Base-by-base conservation (phyloP, 2,329 filamentous ascomycete genomes). In the Neoarthrinium moseri region DNA sequence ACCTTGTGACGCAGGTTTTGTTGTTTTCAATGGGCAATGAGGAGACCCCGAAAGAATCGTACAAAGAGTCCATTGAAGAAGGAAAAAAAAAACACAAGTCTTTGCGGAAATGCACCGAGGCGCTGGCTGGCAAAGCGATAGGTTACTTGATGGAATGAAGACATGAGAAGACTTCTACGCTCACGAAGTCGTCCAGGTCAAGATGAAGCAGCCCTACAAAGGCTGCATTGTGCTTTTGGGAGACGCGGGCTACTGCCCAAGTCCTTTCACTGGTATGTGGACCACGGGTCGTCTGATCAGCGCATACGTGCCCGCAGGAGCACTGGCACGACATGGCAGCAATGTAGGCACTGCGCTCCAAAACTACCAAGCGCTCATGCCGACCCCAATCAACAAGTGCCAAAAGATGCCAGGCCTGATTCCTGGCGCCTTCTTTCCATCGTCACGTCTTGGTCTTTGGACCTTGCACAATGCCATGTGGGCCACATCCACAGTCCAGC, bases 251-350 rank as follows among this genome's bases (percentile, higher is more conserved):
- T 75, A 72, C 52, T 73, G 70, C 20, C 75, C 77, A 0, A 68
- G 71, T 0, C 68, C 72, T 0, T 49, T 73, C 4, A 74, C 71
- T 0, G 80, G 79, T 0, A 70, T 75, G 63, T 78, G 79, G 0
- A 80, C 76, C 0, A 73, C 71, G 2, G 53, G 66, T 1, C 70
- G 71, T 0, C 55, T 83, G 0, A 56, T 75, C 1, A 72, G 73
- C 0, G 75, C 77, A 1, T 84, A 83, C 54, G 60, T 81, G 3
- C 64, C 84, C 4, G 80, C 79, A 0, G 80, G 80, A 2, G 79
- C 80, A 60, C 59, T 78, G 13, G 56, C 59, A 20, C 56, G 57
- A 23, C 56, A 65, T 26, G 51, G 52, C 8, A 12, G 58, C 6
- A 51, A 59, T 11, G 52, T 72, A 2, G 43, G 49, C 2, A 53